These are phyloP conservation scores for Edaphochlamys debaryana DNA, from an alignment of 139 green algal genomes.

Conservation along the genomic window DNA sequence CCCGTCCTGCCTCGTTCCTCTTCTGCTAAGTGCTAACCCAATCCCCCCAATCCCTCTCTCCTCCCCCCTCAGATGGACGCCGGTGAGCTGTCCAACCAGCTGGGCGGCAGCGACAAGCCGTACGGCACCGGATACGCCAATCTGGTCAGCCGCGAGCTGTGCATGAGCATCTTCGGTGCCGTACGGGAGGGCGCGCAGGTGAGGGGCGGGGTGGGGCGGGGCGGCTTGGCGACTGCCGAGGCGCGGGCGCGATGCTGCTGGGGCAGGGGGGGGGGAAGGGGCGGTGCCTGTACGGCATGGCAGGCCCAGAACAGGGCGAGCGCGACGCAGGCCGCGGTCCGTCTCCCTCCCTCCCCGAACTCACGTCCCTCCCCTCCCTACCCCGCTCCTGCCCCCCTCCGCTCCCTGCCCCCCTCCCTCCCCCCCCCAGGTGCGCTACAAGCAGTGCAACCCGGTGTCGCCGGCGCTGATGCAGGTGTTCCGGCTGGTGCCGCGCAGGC, in stretches of 20 bases:
- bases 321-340: too few species aligned
- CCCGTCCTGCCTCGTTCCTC: too few species aligned
- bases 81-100: background rate
- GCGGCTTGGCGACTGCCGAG: too few species aligned
- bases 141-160: constrained; percentile 32
- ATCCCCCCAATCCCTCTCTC: too few species aligned
- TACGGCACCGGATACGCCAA: constrained; percentile 18
- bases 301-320: too few species aligned
- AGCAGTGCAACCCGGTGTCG: constrained; percentile 15
- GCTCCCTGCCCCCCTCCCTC: too few species aligned
- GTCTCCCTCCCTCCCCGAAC: too few species aligned
- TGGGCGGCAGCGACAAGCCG: constrained; percentile 20
- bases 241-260: constrained; percentile 2
- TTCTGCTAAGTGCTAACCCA: too few species aligned
- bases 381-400: too few species aligned
- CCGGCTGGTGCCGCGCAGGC: background rate
- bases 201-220: background rate
- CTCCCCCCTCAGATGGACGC: background rate
- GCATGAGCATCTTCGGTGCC: background rate
- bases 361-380: too few species aligned
- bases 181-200: constrained; percentile 11
- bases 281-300: background rate
- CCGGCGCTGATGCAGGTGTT: background rate
- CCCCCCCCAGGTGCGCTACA: background rate
- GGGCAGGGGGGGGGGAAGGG: background rate